Base-by-base conservation (phyloP, 306 rosid species). In the Casuarina equisetifolia region DNA sequence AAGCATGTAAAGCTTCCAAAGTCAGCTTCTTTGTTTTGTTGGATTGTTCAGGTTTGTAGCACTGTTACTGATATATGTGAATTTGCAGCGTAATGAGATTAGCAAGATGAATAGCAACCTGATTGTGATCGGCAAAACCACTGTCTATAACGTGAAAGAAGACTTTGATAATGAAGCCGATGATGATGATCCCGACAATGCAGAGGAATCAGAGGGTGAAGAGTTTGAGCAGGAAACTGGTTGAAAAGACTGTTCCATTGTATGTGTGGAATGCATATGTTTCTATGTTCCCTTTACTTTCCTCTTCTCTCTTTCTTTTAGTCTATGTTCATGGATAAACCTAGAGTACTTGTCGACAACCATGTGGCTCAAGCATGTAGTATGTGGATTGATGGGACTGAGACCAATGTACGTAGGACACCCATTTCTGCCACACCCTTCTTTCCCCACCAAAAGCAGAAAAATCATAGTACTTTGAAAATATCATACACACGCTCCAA, bases 171-270 rank as follows among this genome's bases (percentile, higher is more conserved):
- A 88, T 13, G 98, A 90, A 52, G 93, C 87, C 0, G 92, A 86
- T 6, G 92, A 89, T 4, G 89, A 86, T 25, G 97, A 94, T 20
- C 89, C 81, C 0, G 98, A 92, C 85, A 89, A 92, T 76, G 97
- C 86, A 67, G 98, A 92, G 74, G 97, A 92, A 69, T 89, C 96
- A 5, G 98, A 92, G 69, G 97, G 93, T 3, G 98, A 94, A 87
- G 97, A 94, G 38, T 92, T 90, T 80, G 98, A 92, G 88, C 97
- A 90, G 77, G 98, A 94, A 90, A 90, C 97, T 38, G 87, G 91
- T 75, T 94, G 88, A 94, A 84, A 68, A 72, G 63, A 48, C 59
- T 82, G 76, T 25, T 25, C 32, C 32, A 25, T 25, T 0, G 32
- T 25, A 25, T 25, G 32, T 25, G 32, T 25, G 32, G 32, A 25